Conservation (phyloP, 306 rosid species). For the Pueraria montana region DNA sequence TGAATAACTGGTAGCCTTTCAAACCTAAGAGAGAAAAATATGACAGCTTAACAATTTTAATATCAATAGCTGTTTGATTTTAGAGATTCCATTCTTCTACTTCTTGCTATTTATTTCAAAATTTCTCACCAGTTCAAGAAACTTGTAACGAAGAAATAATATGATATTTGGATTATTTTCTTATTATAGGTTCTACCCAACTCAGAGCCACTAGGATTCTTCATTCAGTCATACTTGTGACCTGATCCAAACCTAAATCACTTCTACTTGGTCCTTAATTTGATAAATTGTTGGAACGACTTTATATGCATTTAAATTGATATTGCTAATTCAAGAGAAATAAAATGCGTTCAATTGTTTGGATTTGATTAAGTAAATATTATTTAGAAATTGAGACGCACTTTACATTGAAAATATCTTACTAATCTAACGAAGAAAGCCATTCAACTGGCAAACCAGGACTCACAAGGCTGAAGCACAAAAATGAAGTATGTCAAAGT, state of each 20-base stretch:
- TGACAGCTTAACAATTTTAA: no score
- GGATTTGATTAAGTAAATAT: neutral
- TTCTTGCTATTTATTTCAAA: neutral
- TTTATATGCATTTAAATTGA: neutral
- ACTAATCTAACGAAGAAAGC: slow-evolving; percentile 23
- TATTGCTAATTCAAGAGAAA: neutral
- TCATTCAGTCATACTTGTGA: no score
- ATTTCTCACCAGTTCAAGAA: no score
- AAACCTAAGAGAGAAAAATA: no score
- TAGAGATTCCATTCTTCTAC: neutral
- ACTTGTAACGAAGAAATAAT: no score
- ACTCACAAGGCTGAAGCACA: neutral
- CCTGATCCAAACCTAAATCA: no score
- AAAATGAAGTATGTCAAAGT: slow-evolving; percentile 2
- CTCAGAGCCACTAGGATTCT: no score
- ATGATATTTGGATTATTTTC: no score
- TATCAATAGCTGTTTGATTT: no score
- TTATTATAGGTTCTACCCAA: no score
- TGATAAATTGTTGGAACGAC: neutral
- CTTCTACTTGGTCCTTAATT: neutral
- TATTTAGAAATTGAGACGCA: neutral
- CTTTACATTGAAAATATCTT: neutral
- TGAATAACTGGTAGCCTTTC: no score
- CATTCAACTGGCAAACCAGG: neutral
- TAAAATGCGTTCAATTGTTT: neutral